Conservation (phyloP, 257 asterid species). For the Paulownia fortunei region DNA sequence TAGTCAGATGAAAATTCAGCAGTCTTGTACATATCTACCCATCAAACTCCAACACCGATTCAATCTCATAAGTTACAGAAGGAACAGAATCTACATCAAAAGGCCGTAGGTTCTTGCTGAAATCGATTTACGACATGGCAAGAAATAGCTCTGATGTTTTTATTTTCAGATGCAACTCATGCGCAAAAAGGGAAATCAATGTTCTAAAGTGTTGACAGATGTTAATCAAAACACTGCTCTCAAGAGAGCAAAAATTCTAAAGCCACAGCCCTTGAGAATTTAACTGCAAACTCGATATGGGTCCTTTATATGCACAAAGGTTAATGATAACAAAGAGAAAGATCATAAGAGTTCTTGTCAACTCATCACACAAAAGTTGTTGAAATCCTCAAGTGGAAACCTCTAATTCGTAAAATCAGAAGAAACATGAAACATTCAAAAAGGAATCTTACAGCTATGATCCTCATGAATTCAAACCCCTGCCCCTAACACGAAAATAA, state of each 20-base stretch:
- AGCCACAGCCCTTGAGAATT: not conserved
- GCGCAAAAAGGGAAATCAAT: not conserved
- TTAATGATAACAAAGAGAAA: not conserved
- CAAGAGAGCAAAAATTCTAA: too few species aligned
- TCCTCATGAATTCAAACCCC: not conserved
- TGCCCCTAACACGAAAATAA: not conserved
- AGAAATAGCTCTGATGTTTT: not conserved
- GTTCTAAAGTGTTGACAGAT: not conserved
- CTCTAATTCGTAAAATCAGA: not conserved
- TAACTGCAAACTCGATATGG: not conserved
- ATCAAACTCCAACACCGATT: conserved; percentile 4
- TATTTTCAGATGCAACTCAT: not conserved
- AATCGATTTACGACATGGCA: not conserved
- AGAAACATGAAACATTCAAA: not conserved
- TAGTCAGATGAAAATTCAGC: not conserved
- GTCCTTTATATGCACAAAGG: not conserved
- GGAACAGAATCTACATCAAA: not conserved
- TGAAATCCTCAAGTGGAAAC: not conserved
- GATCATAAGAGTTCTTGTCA: not conserved
- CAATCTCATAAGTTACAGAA: not conserved
- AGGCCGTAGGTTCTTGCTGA: not conserved
- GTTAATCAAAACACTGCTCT: not conserved
- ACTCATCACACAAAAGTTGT: not conserved
- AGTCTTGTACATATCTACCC: not conserved
- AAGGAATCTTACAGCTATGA: not conserved